Evolutionary conservation across 495 filamentous ascomycete species (phyloP).

Genomic region (Poronia punctata): DNA sequence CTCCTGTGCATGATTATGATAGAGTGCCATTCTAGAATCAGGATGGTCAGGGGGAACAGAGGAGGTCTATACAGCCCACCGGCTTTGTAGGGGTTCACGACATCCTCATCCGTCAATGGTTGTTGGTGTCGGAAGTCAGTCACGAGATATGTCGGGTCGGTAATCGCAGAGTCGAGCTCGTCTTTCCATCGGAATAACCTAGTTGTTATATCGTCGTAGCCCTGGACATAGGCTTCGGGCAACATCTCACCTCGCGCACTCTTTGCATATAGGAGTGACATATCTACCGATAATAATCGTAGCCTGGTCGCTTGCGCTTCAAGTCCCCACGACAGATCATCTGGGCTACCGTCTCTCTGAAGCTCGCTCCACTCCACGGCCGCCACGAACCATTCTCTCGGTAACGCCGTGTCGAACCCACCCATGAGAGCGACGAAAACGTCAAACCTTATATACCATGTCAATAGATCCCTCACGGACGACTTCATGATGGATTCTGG

Average conservation of each 20-base stretch:
- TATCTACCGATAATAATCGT: slow-evolving; percentile 71
- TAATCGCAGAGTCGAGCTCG: slow-evolving; percentile 51
- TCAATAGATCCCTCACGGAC: slow-evolving; percentile 60
- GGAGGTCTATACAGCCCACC: slow-evolving; percentile 59
- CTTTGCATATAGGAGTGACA: slow-evolving; percentile 71
- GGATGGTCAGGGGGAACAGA: slow-evolving; percentile 63
- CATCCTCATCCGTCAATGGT: slow-evolving; percentile 51
- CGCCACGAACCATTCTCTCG: slow-evolving; percentile 72
- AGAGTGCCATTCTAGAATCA: slow-evolving; percentile 70
- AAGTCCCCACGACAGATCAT: slow-evolving; percentile 57
- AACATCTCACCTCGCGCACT: slow-evolving; percentile 55
- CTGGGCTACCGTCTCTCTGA: slow-evolving; percentile 52
- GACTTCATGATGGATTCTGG: slow-evolving; percentile 68
- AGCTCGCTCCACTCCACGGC: slow-evolving; percentile 55
- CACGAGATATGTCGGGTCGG: slow-evolving; percentile 51
- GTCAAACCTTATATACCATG: slow-evolving; percentile 89
- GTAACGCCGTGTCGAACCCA: slow-evolving; percentile 64
- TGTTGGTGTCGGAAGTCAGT: slow-evolving; percentile 47
- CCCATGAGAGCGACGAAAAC: slow-evolving; percentile 77
- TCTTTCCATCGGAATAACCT: slow-evolving; percentile 50
- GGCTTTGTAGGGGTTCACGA: slow-evolving; percentile 64
- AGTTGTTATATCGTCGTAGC: slow-evolving; percentile 51
- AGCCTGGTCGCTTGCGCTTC: slow-evolving; percentile 57
- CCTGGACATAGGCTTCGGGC: slow-evolving; percentile 54
- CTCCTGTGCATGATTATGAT: slow-evolving; percentile 75